Conservation (phyloP, 2,329 filamentous ascomycete genomes). For the Ascochyta viciae-villosae region DNA sequence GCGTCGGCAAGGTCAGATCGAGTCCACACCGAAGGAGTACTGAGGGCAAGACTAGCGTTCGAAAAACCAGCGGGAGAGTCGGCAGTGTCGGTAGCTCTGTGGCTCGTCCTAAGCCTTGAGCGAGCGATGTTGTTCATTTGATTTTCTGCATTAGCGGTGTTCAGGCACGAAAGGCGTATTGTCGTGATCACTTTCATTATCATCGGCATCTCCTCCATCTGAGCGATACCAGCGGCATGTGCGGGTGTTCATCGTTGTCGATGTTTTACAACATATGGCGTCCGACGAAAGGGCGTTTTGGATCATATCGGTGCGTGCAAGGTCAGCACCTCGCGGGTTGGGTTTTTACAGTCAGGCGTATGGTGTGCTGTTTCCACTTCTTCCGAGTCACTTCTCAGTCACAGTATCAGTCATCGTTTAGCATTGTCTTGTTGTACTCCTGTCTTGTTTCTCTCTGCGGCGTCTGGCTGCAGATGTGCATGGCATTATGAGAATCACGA, state of each 20-base stretch:
- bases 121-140: conserved; percentile 10
- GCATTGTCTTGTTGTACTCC: conserved; percentile 22
- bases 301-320: conserved; percentile 23
- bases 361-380: conserved; percentile 23
- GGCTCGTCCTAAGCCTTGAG: conserved; percentile 39
- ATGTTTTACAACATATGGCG: conserved; percentile 23
- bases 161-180: conserved; percentile 35
- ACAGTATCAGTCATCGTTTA: conserved; percentile 15
- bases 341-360: conserved; percentile 26
- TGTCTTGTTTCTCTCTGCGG: conserved; percentile 33
- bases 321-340: conserved; percentile 20
- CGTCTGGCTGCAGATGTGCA: conserved; percentile 27
- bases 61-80: conserved; percentile 60
- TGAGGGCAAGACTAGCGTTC: conserved; percentile 57
- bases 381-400: conserved; percentile 22
- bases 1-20: conserved; percentile 53
- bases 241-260: conserved; percentile 20
- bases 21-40: conserved; percentile 55
- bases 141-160: conserved; percentile 22
- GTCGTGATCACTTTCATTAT: conserved; percentile 21
- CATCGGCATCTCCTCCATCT: conserved; percentile 20
- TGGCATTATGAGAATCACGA: conserved; percentile 38
- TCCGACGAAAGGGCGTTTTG: conserved; percentile 37
- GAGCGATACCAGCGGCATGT: conserved; percentile 20
- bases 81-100: conserved; percentile 53